Base-by-base conservation (phyloP, 208 protist genomes). In the Leishmania gerbilli region DNA sequence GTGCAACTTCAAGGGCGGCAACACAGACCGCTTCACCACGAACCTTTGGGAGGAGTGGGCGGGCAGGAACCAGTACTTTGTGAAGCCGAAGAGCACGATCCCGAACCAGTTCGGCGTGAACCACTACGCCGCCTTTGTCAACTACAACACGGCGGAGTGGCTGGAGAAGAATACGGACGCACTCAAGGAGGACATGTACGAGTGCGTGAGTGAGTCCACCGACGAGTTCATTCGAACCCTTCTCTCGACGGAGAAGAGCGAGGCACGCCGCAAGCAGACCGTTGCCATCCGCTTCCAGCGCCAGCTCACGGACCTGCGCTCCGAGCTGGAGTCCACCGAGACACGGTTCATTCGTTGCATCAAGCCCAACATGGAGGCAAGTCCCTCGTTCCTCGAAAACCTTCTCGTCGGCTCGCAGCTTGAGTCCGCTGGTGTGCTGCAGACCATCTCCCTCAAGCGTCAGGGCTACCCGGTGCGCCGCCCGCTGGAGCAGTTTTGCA, bases 261-360 rank as follows among this genome's bases (percentile, higher is more conserved):
- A 74, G 42, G 81, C 85, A 51, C 83, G 88, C 58, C 88, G 91
- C 79, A 95, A 94, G 82, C 89, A 93, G 80, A 98, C 94, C 31
- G 92, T 98, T 71, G 89, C 91, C 21, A 91, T 91, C 42, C 90
- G 87, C 78, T 98, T 98, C 83, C 89, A 96, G 83, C 67, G 85
- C 42, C 94, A 98, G 81, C 91, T 99, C 37, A 71, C 72, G 9
- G 81, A 87, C 31, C 87, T 99, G 11, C 92, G 95, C 79, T 72
- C 27, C 3, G 89, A 93, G 71, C 89, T 99, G 60, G 89, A 96
- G 87, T 92, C 89, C 31, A 97, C 96, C 24, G 88, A 97, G 78
- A 96, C 96, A n/a, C 95, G 98, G 74, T 99, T 99, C 81, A 97
- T 99, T 42, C 92, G 97, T 49, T 98, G 96, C 90, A 97, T 99